phyloP scores from a whole-genome alignment of 805 yeast species.

The Spathaspora passalidarum region DNA sequence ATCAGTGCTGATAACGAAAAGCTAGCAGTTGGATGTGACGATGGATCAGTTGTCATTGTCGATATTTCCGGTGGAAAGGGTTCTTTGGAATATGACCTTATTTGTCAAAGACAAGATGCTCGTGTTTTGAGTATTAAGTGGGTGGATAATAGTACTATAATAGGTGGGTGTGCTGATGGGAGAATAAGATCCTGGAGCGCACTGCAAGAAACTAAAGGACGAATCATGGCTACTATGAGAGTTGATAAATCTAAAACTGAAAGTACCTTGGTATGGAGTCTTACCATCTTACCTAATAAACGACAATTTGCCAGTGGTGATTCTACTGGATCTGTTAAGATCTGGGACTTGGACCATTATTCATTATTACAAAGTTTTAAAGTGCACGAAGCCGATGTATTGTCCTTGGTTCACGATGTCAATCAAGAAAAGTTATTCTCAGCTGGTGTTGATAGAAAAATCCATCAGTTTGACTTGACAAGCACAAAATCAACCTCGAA shows the following conservation, averaged over 20 bases:
- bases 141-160: conserved; percentile 59
- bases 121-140: conserved; percentile 79
- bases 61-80: conserved; percentile 90
- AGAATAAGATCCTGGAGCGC: conserved; percentile 79
- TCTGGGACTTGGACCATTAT: conserved; percentile 83
- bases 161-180: conserved; percentile 97
- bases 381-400: conserved; percentile 88
- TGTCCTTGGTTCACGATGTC: conserved; percentile 63
- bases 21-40: conserved; percentile 92
- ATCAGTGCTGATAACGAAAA: conserved; percentile 57
- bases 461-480: conserved; percentile 64
- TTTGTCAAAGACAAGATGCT: conserved; percentile 80
- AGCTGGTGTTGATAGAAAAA: conserved; percentile 92
- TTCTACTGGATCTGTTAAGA: conserved; percentile 88
- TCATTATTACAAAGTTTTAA: conserved; percentile 78
- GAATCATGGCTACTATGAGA: conserved; percentile 79
- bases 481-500: conserved; percentile 30
- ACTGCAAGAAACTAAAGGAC: conserved; percentile 47
- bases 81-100: conserved; percentile 66
- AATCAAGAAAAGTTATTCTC: conserved; percentile 67
- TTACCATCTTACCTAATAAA: conserved; percentile 57
- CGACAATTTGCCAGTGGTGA: conserved; percentile 91
- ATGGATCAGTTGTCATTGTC: conserved; percentile 81
- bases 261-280: conserved; percentile 89
- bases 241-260: conserved; percentile 87